Percentiles rank a stretch among this genome's conserved stretches.
phyloP scores from a whole-genome alignment of 768 basidiomycete species.

The Lyophyllum shimeji region DNA sequence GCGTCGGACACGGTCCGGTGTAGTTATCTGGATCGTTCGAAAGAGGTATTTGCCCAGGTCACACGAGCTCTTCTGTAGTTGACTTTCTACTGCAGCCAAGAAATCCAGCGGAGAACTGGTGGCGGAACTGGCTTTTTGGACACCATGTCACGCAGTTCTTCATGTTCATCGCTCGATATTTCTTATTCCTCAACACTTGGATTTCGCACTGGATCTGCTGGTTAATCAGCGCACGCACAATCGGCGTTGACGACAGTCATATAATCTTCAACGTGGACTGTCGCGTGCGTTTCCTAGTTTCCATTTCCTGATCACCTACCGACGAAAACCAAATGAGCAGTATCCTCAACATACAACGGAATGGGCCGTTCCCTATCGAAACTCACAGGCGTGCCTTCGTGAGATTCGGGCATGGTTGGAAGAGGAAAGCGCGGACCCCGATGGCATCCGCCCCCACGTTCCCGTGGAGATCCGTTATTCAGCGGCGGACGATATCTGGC shows the following conservation, averaged over 20 bases:
- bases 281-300: constrained; percentile 53
- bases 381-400: constrained; percentile 63
- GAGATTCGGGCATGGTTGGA: constrained; percentile 75
- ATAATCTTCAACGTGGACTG: constrained; percentile 93
- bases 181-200: constrained; percentile 60
- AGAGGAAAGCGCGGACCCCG: constrained; percentile 59
- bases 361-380: constrained; percentile 83
- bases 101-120: constrained; percentile 56
- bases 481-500: constrained; percentile 88
- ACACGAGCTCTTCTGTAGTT: constrained; percentile 6
- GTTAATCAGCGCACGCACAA: constrained; percentile 55
- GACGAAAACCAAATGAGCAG: constrained; percentile 34
- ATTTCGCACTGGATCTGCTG: constrained; percentile 67
- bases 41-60: constrained; percentile 52
- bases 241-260: constrained; percentile 75
- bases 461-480: constrained; percentile 92
- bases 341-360: constrained; percentile 94
- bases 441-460: constrained; percentile 86
- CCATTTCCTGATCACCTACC: neutral
- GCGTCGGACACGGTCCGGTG: constrained; percentile 70
- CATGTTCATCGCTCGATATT: constrained; percentile 72
- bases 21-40: constrained; percentile 72
- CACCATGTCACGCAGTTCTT: constrained; percentile 83
- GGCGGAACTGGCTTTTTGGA: constrained; percentile 70
- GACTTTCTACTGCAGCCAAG: constrained; percentile 41